Conservation (phyloP, 768 basidiomycete genomes). For the Kwoniella mangroviensis region DNA sequence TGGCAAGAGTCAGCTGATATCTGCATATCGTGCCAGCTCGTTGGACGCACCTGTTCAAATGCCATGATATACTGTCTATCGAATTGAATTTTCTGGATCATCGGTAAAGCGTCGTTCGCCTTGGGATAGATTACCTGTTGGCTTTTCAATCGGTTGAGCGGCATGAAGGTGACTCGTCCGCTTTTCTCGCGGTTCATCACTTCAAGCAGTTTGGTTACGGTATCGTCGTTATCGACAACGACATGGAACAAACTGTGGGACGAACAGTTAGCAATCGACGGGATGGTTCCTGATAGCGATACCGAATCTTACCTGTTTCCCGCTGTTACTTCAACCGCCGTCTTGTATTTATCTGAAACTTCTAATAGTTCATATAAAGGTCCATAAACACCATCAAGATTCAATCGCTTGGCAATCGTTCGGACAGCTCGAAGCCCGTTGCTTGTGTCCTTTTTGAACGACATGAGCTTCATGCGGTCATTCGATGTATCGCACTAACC, state of each 20-base stretch:
- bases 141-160: slow-evolving; percentile 83
- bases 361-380: slow-evolving; percentile 93
- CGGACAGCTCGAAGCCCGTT: slow-evolving; percentile 84
- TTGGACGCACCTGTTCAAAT: slow-evolving; percentile 71
- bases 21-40: not conserved
- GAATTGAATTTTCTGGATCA: slow-evolving; percentile 80
- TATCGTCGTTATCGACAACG: slow-evolving; percentile 95
- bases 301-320: slow-evolving; percentile 75
- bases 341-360: slow-evolving; percentile 88
- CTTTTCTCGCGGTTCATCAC: slow-evolving; percentile 91
- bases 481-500: slow-evolving; percentile 60
- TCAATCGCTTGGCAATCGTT: slow-evolving; percentile 75
- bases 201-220: slow-evolving; percentile 86
- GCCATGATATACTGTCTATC: slow-evolving; percentile 75
- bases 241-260: slow-evolving; percentile 84
- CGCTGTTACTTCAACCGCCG: slow-evolving; percentile 89
- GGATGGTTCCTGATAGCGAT: no score
- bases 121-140: slow-evolving; percentile 68
- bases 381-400: slow-evolving; percentile 83
- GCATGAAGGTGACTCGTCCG: slow-evolving; percentile 97
- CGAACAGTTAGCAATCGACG: not conserved
- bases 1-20: no score
- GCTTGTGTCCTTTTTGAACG: slow-evolving; percentile 74
- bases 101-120: slow-evolving; percentile 61
- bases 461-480: not conserved